Evolutionary conservation across 2,329 filamentous ascomycete genomes (phyloP).

Genomic region (Aspergillus uvarum): DNA sequence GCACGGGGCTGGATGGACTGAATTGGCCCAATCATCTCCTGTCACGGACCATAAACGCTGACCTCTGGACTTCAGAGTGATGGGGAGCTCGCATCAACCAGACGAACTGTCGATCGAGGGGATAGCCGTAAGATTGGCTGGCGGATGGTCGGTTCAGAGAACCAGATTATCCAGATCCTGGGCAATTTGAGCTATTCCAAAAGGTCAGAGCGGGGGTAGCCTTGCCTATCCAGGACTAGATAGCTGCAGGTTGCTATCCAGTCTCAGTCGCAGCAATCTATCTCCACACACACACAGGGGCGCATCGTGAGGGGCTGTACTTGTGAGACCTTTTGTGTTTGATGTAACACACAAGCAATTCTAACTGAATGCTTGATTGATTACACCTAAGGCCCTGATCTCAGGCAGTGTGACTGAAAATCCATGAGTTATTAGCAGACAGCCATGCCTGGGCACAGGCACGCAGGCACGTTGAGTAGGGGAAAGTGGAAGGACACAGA

Average conservation of each 20-base stretch:
- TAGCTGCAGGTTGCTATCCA: not conserved
- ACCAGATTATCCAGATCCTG: not conserved
- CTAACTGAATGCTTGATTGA: not conserved
- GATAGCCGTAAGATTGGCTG: not conserved
- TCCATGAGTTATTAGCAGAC: not conserved
- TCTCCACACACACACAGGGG: not conserved
- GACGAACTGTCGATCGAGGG: conserved; percentile 12
- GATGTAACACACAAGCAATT: not conserved
- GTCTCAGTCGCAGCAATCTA: not conserved
- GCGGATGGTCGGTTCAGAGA: not conserved
- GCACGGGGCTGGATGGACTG: not conserved
- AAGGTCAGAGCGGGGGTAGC: not conserved
- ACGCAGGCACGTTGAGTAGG: not conserved
- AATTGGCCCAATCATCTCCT: not conserved
- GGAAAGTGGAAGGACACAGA: not conserved
- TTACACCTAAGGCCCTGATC: not conserved
- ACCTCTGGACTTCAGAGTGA: not conserved
- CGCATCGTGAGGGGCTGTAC: not conserved
- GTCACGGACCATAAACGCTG: not conserved
- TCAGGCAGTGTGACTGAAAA: not conserved
- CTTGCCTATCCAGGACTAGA: not conserved
- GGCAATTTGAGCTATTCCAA: not conserved
- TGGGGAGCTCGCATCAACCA: conserved; percentile 1
- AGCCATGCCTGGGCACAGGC: not conserved
- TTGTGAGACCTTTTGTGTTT: not conserved